These are phyloP conservation scores for Neonectria sp. DNA, from an alignment of 2,329 filamentous ascomycete genomes.

Conservation along the genomic window DNA sequence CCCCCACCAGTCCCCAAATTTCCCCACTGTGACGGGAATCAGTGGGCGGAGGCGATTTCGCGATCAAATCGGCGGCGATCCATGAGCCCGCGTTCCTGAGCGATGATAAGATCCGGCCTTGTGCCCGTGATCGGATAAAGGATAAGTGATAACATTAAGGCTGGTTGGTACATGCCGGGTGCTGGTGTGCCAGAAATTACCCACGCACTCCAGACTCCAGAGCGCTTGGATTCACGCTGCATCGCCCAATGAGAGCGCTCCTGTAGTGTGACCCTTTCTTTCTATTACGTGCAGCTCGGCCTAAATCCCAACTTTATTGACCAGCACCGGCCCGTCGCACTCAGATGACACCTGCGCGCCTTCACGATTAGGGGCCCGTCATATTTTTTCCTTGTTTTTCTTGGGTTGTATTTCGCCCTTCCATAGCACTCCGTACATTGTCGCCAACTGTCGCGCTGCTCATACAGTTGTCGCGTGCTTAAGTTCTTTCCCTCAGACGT, in stretches of 20 bases:
- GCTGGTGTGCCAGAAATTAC: slow-evolving; percentile 23
- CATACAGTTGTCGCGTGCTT: neutral
- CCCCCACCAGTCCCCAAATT: neutral
- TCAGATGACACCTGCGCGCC: slow-evolving; percentile 10
- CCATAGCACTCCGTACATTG: neutral
- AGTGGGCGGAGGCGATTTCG: neutral
- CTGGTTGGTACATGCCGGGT: slow-evolving; percentile 13
- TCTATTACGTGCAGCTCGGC: slow-evolving; percentile 31
- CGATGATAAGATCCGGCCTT: slow-evolving; percentile 28
- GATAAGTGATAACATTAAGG: slow-evolving; percentile 23
- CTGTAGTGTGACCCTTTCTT: slow-evolving; percentile 23
- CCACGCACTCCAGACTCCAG: slow-evolving; percentile 9
- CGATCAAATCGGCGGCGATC: slow-evolving; percentile 32
- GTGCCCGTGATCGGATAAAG: slow-evolving; percentile 10
- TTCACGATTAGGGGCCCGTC: slow-evolving; percentile 11
- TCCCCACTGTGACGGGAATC: slow-evolving; percentile 22
- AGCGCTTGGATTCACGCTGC: slow-evolving; percentile 17
- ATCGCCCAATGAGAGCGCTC: slow-evolving; percentile 26
- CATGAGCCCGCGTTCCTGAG: slow-evolving; percentile 15
- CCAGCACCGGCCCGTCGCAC: slow-evolving; percentile 15
- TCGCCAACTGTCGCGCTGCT: neutral
- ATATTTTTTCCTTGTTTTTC: slow-evolving; percentile 7
- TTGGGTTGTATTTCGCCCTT: slow-evolving; percentile 1
- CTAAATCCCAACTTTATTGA: slow-evolving; percentile 27
- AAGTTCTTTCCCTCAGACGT: neutral